Evolutionary conservation across 2,329 filamentous ascomycete species (phyloP).

Genomic region (Chrysoporthe puriensis): DNA sequence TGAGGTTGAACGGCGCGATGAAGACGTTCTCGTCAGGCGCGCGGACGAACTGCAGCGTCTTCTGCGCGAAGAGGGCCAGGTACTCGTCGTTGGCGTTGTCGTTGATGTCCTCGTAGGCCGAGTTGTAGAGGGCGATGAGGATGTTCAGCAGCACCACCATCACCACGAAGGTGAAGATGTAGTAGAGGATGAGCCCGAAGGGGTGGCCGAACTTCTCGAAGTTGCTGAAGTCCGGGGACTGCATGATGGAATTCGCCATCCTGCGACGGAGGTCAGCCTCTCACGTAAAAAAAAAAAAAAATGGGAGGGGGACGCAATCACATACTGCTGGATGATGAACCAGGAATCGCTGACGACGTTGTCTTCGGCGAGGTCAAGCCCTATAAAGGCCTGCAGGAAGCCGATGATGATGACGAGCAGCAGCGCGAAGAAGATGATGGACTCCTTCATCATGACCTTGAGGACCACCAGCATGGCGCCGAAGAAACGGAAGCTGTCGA

Average conservation of each 20-base stretch:
- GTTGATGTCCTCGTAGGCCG: constrained; percentile 92
- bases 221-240: constrained; percentile 83
- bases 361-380: constrained; percentile 81
- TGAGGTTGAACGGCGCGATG: constrained; percentile 91
- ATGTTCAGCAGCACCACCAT: constrained; percentile 94
- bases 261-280: background rate
- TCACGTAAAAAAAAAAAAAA: background rate
- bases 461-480: constrained; percentile 97
- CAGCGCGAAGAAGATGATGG: constrained; percentile 93
- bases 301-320: background rate
- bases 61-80: constrained; percentile 88
- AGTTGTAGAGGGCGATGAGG: constrained; percentile 96
- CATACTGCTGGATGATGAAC: constrained; percentile 71
- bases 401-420: constrained; percentile 80
- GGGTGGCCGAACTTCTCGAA: constrained; percentile 92
- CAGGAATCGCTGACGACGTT: constrained; percentile 68
- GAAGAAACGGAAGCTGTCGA: constrained; percentile 94
- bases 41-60: constrained; percentile 95
- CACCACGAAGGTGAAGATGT: constrained; percentile 95
- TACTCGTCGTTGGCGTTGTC: constrained; percentile 94
- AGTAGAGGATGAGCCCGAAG: constrained; percentile 94
- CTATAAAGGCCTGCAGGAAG: constrained; percentile 93
- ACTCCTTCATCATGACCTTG: constrained; percentile 93
- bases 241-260: constrained; percentile 90
- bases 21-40: constrained; percentile 98